phyloP scores from a whole-genome alignment of 2,329 filamentous ascomycete species.

The Phialocephala sp. region DNA sequence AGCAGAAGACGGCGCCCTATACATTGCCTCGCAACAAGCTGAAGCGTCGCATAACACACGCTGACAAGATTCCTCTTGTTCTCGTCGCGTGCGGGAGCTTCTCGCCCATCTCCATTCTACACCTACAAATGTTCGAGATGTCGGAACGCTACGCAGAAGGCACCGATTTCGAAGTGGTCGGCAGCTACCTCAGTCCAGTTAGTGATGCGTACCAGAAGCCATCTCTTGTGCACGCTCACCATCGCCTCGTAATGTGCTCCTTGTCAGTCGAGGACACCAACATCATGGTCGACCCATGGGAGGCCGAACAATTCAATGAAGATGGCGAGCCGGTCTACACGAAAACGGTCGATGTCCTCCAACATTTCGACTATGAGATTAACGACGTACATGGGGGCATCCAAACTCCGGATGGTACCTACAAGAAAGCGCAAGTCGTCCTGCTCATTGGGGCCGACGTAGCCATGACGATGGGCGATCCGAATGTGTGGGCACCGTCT shows the following conservation, averaged over 20 bases:
- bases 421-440: constrained; percentile 71
- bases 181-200: constrained; percentile 79
- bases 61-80: not conserved
- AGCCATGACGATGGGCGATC: constrained; percentile 44
- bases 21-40: too few species aligned
- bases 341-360: too few species aligned
- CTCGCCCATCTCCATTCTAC: not conserved
- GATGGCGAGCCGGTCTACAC: too few species aligned
- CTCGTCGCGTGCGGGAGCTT: constrained; percentile 8
- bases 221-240: constrained; percentile 73
- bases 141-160: not conserved
- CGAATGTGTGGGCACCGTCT: constrained; percentile 78
- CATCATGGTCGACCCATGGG: constrained; percentile 84
- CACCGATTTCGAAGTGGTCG: constrained; percentile 80
- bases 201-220: constrained; percentile 73
- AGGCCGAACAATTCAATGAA: constrained; percentile 72
- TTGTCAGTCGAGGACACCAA: constrained; percentile 77
- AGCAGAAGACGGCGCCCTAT: too few species aligned
- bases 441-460: constrained; percentile 78
- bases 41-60: too few species aligned
- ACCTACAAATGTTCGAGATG: constrained; percentile 5
- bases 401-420: constrained; percentile 68
- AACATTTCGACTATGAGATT: constrained; percentile 75
- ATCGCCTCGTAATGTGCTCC: constrained; percentile 77
- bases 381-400: constrained; percentile 80